phyloP scores from a whole-genome alignment of 106 monocot species.

The Allium sativum region DNA sequence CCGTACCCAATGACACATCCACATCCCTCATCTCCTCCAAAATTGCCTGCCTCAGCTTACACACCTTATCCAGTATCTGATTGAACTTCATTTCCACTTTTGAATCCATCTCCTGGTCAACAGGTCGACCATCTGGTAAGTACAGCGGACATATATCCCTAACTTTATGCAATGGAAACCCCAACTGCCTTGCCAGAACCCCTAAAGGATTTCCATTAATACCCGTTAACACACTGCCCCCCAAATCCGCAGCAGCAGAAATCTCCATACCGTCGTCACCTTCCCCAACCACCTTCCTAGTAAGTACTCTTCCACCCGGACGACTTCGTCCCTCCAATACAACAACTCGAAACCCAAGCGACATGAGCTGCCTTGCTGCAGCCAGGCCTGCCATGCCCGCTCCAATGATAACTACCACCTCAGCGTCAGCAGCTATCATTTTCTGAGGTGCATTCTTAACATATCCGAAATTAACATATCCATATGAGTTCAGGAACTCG shows the following conservation, averaged over 20 bases:
- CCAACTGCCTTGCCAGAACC: constrained; percentile 74
- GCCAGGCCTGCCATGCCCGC: constrained; percentile 80
- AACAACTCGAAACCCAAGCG: constrained; percentile 61
- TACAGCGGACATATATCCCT: constrained; percentile 88
- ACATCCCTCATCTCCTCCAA: constrained; percentile 50
- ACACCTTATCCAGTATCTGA: constrained; percentile 85
- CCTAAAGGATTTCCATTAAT: constrained; percentile 93
- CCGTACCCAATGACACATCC: constrained; percentile 70
- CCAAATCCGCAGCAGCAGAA: constrained; percentile 67
- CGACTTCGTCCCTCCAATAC: constrained; percentile 75
- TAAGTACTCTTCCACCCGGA: constrained; percentile 80
- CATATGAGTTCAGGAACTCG: constrained; percentile 53
- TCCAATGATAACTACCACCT: constrained; percentile 46
- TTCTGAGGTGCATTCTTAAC: constrained; percentile 4
- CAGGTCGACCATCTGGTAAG: constrained; percentile 60
- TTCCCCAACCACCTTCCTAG: constrained; percentile 45
- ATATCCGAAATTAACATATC: constrained; percentile 81
- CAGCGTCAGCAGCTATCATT: constrained; percentile 2
- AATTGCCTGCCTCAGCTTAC: constrained; percentile 59
- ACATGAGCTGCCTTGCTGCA: constrained; percentile 67
- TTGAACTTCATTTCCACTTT: constrained; percentile 72
- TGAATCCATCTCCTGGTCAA: constrained; percentile 55
- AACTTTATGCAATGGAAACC: constrained; percentile 90
- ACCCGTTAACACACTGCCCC: constrained; percentile 91
- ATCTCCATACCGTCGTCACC: background rate